phyloP scores from a whole-genome alignment of 2,329 filamentous ascomycete genomes.

The Xylariaceae sp. region DNA sequence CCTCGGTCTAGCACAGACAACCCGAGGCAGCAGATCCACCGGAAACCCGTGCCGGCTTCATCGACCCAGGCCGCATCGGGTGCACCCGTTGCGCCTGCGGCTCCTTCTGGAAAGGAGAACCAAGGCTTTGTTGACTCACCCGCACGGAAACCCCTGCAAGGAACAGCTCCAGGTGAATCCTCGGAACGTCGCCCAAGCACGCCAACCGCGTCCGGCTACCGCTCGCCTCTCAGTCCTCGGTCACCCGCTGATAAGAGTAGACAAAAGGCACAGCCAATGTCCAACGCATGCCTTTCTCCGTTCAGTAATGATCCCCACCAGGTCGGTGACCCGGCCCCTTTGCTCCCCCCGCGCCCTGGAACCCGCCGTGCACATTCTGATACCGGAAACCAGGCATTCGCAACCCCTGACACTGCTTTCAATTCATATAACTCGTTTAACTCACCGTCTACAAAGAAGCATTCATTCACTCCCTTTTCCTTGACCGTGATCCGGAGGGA shows the following conservation, averaged over 20 bases:
- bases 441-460: constrained; percentile 35
- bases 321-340: constrained; percentile 13
- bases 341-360: constrained; percentile 18
- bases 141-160: constrained; percentile 17
- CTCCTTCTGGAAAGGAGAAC: constrained; percentile 25
- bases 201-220: constrained; percentile 9
- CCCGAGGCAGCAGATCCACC: constrained; percentile 39
- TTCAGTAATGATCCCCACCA: constrained; percentile 4
- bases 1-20: constrained; percentile 43
- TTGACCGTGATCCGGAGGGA: constrained; percentile 69
- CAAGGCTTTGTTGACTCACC: constrained; percentile 11
- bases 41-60: constrained; percentile 44
- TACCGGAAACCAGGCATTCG: neutral
- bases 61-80: constrained; percentile 19
- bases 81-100: constrained; percentile 9
- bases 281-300: constrained; percentile 13
- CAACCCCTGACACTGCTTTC: constrained; percentile 3
- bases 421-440: constrained; percentile 26
- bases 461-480: constrained; percentile 42
- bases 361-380: constrained; percentile 7
- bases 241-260: constrained; percentile 11
- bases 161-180: neutral
- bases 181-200: neutral
- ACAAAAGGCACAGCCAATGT: constrained; percentile 7
- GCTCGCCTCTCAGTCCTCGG: constrained; percentile 23